phyloP scores from a whole-genome alignment of 176 grass and related monocot species.

The Avena eriantha region DNA sequence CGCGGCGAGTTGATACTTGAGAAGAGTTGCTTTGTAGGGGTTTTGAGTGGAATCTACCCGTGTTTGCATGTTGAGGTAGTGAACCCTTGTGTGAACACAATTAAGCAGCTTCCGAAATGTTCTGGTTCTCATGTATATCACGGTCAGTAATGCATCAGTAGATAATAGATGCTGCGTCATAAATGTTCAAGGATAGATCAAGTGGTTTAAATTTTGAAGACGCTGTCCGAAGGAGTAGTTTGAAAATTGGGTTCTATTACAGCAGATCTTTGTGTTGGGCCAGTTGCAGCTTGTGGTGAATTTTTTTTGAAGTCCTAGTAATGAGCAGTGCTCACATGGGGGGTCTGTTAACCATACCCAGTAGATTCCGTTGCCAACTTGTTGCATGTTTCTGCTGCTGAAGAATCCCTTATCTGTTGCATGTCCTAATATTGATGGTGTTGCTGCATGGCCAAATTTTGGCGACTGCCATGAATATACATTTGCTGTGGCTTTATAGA shows the following conservation, averaged over 20 bases:
- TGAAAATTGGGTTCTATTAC: background rate
- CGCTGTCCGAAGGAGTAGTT: background rate
- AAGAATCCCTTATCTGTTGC: background rate
- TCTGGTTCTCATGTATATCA: background rate
- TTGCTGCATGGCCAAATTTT: background rate
- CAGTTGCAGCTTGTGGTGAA: too few relatives aligned
- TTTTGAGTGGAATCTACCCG: background rate
- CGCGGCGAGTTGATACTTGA: background rate
- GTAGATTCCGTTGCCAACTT: background rate
- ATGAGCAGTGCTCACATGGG: background rate
- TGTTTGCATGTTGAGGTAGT: constrained; percentile 3
- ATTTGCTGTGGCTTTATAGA: background rate
- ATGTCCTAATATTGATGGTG: background rate
- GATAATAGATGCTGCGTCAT: background rate
- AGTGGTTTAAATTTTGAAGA: background rate
- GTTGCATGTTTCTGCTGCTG: background rate
- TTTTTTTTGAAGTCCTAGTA: background rate
- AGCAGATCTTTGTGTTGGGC: background rate
- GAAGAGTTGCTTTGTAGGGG: background rate
- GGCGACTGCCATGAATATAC: background rate
- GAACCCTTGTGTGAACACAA: background rate
- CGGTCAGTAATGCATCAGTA: background rate
- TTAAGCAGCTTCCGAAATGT: background rate
- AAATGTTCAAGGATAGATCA: background rate
- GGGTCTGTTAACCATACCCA: background rate